Evolutionary conservation across 1,139 yeast species (phyloP), one percentile per base, ranked within the genome.

Genomic region (Lodderomyces parapsilosis): DNA sequence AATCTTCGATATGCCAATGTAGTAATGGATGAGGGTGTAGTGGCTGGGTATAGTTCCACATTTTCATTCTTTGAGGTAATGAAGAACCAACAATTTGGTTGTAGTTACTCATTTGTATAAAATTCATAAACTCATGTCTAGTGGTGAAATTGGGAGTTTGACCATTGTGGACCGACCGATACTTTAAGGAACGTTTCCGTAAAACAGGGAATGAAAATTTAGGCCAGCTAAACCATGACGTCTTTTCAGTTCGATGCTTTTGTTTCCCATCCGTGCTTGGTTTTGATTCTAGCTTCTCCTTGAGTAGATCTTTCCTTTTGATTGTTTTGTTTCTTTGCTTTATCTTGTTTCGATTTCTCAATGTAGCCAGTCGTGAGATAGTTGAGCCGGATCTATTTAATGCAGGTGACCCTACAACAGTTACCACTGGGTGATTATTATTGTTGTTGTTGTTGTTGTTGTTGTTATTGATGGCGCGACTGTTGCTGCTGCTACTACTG

Each of bases 151-250:
- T 59, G 18, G 64, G 51, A n/a, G 44, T 51, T 14, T 47, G 42
- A 38, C 48, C 50, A 6, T 52, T 36, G 9, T 60, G 50, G 27
- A 47, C 45, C 19, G 54, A 39, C 14, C 49, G 40, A 48, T 52
- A 54, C 45, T 66, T 68, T 40, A 70, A 60, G 0, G 76, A 69
- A 4, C 62, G 62, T 36, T 59, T 60, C 33, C 76, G 50, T 39
- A 54, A 60, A 1, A 70, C 73, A 2, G 76, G 75, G 47, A 71
- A 71, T 8, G 58, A 44, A 40, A 63, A 68, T 36, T 48, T 45
- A 8, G 51, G 40, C 40, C 41, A 40, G 25, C 43, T 39, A 11
- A 31, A 31, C 28, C 28, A 23, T 14, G 39, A 25, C 3, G 22
- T 10, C n/a, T 33, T 33, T 20, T n/a, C 15, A 2, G 3, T 6